These are phyloP conservation scores for Nadsonia commutata DNA, from an alignment of 1,139 yeast species.

Conservation along the genomic window DNA sequence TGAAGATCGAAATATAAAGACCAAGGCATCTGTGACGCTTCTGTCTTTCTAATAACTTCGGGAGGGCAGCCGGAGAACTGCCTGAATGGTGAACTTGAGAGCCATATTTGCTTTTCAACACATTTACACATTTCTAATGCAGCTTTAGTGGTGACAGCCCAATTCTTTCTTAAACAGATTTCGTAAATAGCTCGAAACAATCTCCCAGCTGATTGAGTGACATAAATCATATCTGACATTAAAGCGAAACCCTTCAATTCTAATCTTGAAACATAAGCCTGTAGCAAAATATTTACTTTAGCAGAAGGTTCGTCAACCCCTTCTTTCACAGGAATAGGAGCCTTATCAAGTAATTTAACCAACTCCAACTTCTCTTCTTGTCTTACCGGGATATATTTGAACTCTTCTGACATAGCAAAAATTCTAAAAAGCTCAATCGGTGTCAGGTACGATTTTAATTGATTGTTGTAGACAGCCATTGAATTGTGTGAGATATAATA, in stretches of 20 bases:
- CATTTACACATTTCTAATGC: conserved; percentile 59
- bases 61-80: conserved; percentile 59
- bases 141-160: conserved; percentile 51
- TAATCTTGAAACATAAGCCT: conserved; percentile 68
- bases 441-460: conserved; percentile 48
- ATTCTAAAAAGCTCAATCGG: conserved; percentile 64
- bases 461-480: conserved; percentile 43
- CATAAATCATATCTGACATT: conserved; percentile 84
- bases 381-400: conserved; percentile 67
- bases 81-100: conserved; percentile 70
- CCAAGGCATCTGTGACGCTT: conserved; percentile 77
- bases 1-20: conserved; percentile 50
- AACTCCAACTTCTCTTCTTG: conserved; percentile 80
- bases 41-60: conserved; percentile 60
- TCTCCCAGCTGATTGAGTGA: conserved; percentile 89
- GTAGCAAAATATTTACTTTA: conserved; percentile 67
- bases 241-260: conserved; percentile 78
- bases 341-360: conserved; percentile 48
- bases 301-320: conserved; percentile 56
- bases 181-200: conserved; percentile 76
- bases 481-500: conserved; percentile 71
- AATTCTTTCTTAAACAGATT: conserved; percentile 51
- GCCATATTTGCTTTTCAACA: conserved; percentile 76
- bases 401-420: conserved; percentile 75
- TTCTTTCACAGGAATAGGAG: conserved; percentile 81